Percentiles rank a stretch among this genome's conserved stretches.
Evolutionary conservation across 1,284 basidiomycete genomes (phyloP).

Genomic region (Sparassis latifolia): DNA sequence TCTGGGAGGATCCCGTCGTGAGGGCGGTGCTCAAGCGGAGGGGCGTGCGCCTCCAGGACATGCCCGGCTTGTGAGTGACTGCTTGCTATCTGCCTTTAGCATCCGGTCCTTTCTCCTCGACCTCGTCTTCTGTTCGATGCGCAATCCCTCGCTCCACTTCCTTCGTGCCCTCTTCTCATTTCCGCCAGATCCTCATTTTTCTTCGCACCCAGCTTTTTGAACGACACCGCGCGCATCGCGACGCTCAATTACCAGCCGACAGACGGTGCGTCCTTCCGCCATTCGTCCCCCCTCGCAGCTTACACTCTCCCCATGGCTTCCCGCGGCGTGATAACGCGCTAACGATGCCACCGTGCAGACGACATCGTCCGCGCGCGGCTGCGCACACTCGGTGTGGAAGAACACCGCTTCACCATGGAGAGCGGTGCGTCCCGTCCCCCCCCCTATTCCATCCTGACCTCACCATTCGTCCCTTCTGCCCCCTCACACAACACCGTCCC

Average conservation of each 20-base stretch:
- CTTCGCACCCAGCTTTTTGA: slow-evolving; percentile 40
- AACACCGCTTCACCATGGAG: slow-evolving; percentile 54
- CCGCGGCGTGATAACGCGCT: not conserved
- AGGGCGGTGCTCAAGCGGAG: slow-evolving; percentile 39
- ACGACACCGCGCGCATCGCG: slow-evolving; percentile 54
- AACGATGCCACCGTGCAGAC: slow-evolving; percentile 21
- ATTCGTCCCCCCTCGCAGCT: not conserved
- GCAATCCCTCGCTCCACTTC: no score
- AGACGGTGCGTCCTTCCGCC: slow-evolving; percentile 28
- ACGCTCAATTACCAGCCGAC: slow-evolving; percentile 43
- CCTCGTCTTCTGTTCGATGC: no score
- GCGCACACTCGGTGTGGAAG: slow-evolving; percentile 58
- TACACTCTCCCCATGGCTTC: not conserved
- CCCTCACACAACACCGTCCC: not conserved
- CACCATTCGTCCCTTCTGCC: not conserved
- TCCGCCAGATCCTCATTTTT: not conserved
- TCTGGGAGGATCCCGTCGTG: slow-evolving; percentile 53
- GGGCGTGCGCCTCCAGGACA: slow-evolving; percentile 44
- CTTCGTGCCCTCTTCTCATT: not conserved
- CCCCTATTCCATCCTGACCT: no score
- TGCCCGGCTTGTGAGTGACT: slow-evolving; percentile 47
- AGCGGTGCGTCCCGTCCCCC: slow-evolving; percentile 26
- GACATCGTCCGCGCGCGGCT: slow-evolving; percentile 59
- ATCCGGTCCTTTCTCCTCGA: no score
- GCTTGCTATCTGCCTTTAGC: no score